Evolutionary conservation across 352 stramenopile species (phyloP), one percentile per base, ranked within the genome.

Genomic region (Phytophthora kernoviae): DNA sequence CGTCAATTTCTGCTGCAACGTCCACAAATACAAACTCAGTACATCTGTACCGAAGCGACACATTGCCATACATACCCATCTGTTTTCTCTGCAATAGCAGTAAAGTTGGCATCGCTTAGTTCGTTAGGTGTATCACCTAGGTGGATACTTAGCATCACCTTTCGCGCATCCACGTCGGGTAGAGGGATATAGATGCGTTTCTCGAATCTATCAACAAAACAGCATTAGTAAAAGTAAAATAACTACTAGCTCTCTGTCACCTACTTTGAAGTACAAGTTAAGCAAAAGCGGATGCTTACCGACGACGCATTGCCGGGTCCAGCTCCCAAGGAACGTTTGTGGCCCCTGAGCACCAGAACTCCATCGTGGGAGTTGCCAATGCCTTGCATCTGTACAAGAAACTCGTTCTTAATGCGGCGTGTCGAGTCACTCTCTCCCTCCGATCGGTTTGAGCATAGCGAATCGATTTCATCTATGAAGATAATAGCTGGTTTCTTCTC

Each of bases 251-350:
- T 0, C n/a, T 32, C 10, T 27, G 21, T 32, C 36, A 8, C 36
- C 24, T 47, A n/a, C n/a, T n/a, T n/a, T n/a, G n/a, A 15, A 26
- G 56, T 43, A 14, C 22, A 43, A 20, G 42, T 9, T 24, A 39
- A 34, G 24, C 41, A 42, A 27, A n/a, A n/a, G 41, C 27, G 39
- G 21, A n/a, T 9, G 45, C 36, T 58, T 84, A 98, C 68, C 98
- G 94, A 78, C 93, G 86, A 56, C 97, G 81, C 86, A 99, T 96
- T 17, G 97, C 97, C 46, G 96, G 88, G 70, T 99, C 97, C 15
- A 99, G 70, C 57, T 99, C 97, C 96, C 97, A 99, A 18, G 98
- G 98, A 20, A 99, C 91, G 76, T 99, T 99, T 11, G 98, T 99
- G 14, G 98, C 98, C 24, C 93, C 96, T n/a, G 42, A 99, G 87